phyloP scores from a whole-genome alignment of 345 rosid species.

The Salix suchowensis region DNA sequence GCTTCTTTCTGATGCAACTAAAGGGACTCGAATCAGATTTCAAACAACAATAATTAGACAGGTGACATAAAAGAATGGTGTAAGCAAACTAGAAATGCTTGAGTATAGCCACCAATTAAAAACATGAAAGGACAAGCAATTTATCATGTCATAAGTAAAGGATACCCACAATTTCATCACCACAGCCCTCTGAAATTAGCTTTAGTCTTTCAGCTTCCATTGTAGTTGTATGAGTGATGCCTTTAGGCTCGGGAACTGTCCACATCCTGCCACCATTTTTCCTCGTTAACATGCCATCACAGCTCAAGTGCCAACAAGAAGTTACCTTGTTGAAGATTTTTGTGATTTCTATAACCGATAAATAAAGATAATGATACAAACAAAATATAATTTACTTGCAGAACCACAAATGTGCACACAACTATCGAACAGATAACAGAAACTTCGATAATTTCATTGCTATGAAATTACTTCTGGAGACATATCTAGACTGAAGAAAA shows the following conservation, averaged over 20 bases:
- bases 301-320: neutral
- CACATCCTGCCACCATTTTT: constrained; percentile 55
- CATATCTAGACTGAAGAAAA: no score
- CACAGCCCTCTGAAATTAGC: constrained; percentile 76
- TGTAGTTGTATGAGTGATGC: constrained; percentile 50
- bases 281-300: constrained; percentile 7
- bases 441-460: neutral
- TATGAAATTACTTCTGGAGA: neutral
- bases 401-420: neutral
- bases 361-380: no score
- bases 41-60: constrained; percentile 7
- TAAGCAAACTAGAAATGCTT: no score
- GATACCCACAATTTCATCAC: constrained; percentile 56
- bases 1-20: constrained; percentile 70
- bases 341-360: neutral
- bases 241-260: constrained; percentile 62
- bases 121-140: neutral
- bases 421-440: neutral
- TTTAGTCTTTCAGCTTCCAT: constrained; percentile 67
- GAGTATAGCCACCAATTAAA: neutral
- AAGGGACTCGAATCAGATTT: constrained; percentile 34
- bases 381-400: neutral
- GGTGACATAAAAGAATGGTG: constrained; percentile 3
- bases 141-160: neutral
- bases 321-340: neutral